Evolutionary conservation across 352 stramenopile species (phyloP), one percentile per base, ranked within the genome.

Genomic region (Phytophthora fragariae): DNA sequence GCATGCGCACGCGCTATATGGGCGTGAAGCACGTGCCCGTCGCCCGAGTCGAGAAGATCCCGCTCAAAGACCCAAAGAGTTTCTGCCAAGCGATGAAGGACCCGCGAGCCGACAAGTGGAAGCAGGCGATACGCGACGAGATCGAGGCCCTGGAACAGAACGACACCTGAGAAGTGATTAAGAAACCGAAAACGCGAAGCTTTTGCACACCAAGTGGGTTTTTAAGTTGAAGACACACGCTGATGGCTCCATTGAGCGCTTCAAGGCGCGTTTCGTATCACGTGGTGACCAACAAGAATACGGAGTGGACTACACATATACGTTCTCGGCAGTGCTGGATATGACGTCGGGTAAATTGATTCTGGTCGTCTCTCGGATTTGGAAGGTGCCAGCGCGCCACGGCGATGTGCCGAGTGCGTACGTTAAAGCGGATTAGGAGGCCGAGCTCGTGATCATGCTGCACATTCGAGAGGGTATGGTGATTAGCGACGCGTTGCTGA

Each of bases 381-480:
- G 39, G 39, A 5, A 11, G 10, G 8, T 47, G 12, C 39, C 39
- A 6, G 39, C 39, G 39, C 39, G 39, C 15, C 39, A 47, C 39
- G 39, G 39, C 14, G 14, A 47, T 15, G 39, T 47, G 39, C 39
- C 39, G 10, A 47, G 39, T 15, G 11, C 39, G 39, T 19, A 47
- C 39, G 39, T 47, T 11, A 47, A 47, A n/a, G 39, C 39, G 15
- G 39, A 47, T 11, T 19, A 47, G n/a, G 69, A 83, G 27, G 27
- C 55, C 2, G 44, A 64, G 1, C 1, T 76, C 3, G 57, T 71
- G 17, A 85, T 85, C 17, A 64, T 72, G 47, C 12, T 81, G 35
- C 33, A 53, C 10, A 59, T 82, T 10, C 74, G 71, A 3, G 49
- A 72, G 1, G 72, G 65, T 2, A 77, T 83, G 76, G 24, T 35